Evolutionary conservation across 2,329 filamentous ascomycete species (phyloP).

Genomic region (Metarhizium sp.): DNA sequence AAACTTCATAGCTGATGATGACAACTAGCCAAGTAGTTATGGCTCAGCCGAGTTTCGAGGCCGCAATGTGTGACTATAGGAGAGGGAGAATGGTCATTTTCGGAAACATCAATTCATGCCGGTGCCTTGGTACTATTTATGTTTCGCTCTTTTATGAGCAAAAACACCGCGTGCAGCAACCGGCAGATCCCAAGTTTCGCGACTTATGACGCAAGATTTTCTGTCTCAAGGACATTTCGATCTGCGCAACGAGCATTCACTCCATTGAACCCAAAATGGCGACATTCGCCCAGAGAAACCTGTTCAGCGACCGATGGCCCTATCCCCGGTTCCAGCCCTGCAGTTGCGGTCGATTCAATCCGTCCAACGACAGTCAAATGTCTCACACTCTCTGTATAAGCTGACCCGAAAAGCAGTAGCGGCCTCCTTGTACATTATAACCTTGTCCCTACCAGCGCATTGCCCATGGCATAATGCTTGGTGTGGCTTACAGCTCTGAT

Average conservation of each 20-base stretch:
- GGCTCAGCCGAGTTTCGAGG: neutral
- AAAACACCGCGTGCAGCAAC: neutral
- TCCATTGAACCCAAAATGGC: conserved; percentile 11
- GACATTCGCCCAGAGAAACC: conserved; percentile 3
- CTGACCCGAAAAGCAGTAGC: neutral
- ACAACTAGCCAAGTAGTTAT: neutral
- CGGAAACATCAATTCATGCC: neutral
- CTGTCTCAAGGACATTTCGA: conserved; percentile 1
- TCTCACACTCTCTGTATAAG: neutral
- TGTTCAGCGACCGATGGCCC: neutral
- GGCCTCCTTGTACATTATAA: neutral
- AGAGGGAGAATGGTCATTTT: neutral
- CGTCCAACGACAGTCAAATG: neutral
- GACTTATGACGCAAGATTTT: neutral
- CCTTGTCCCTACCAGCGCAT: neutral
- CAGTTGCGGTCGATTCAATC: neutral
- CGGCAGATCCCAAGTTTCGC: neutral
- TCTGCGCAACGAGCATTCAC: neutral
- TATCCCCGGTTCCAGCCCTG: neutral
- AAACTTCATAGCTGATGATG: conserved; percentile 8
- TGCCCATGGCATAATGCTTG: neutral
- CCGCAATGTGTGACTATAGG: neutral
- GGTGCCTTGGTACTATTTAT: neutral
- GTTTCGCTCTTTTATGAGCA: neutral
- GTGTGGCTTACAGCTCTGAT: neutral